These are phyloP conservation scores for Carallia brachiata DNA, from an alignment of 345 rosid genomes.

Conservation along the genomic window DNA sequence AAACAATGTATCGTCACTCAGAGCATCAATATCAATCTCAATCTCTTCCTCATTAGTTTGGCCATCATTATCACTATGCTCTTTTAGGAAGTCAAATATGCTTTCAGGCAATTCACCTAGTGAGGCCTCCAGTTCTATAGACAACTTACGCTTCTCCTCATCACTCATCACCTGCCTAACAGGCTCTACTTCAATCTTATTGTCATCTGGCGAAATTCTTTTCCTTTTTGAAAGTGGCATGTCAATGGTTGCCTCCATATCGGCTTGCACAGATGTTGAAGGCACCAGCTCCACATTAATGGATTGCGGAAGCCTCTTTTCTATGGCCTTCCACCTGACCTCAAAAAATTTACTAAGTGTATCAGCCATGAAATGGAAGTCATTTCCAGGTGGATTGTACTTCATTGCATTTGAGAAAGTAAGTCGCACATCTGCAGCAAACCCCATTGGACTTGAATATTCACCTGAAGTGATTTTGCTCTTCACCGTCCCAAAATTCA, in stretches of 20 bases:
- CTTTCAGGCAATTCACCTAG: slow-evolving; percentile 70
- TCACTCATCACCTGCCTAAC: slow-evolving; percentile 46
- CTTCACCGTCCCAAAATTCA: slow-evolving; percentile 89
- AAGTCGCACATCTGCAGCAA: slow-evolving; percentile 80
- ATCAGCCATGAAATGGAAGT: slow-evolving; percentile 65
- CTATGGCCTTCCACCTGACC: slow-evolving; percentile 70
- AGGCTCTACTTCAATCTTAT: slow-evolving; percentile 37
- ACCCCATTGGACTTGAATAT: slow-evolving; percentile 61
- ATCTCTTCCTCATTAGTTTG: slow-evolving; percentile 71
- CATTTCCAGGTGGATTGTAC: slow-evolving; percentile 83
- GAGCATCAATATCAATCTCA: slow-evolving; percentile 80
- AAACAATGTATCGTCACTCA: slow-evolving; percentile 64
- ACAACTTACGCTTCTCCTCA: slow-evolving; percentile 53
- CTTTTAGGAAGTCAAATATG: slow-evolving; percentile 64
- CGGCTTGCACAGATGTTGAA: slow-evolving; percentile 27
- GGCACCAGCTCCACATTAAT: slow-evolving; percentile 26
- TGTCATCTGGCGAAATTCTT: slow-evolving; percentile 34
- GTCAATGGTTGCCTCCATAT: slow-evolving; percentile 24
- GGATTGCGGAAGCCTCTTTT: slow-evolving; percentile 56
- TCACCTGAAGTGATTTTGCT: slow-evolving; percentile 47
- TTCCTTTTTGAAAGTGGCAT: slow-evolving; percentile 41
- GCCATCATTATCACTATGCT: slow-evolving; percentile 51
- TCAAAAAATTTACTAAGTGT: slow-evolving; percentile 65
- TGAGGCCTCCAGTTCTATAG: slow-evolving; percentile 53
- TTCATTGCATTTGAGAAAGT: slow-evolving; percentile 76